Evolutionary conservation across 2,329 filamentous ascomycete genomes (phyloP), one percentile per base, ranked within the genome.

Genomic region (Hymenoscyphus scutula): DNA sequence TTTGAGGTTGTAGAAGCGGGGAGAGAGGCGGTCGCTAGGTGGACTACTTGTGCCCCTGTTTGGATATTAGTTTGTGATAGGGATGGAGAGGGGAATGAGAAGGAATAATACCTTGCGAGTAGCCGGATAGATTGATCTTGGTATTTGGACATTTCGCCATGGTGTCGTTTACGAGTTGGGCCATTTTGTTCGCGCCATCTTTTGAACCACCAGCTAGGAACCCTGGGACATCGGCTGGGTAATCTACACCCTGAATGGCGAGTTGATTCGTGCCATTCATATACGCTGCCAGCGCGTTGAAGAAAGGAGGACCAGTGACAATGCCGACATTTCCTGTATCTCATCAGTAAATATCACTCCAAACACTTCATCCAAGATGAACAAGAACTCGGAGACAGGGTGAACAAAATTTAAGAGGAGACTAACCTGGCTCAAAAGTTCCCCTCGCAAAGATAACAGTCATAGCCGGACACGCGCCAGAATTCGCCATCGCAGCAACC

Each of bases 171-270:
- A 71, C 59, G 7, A 71, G 57, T 15, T 51, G n/a, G 1, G 68
- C 64, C 68, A 84, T 81, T 61, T 73, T 75, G 45, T 69, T 68
- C 58, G 77, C 78, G 5, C 81, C 82, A 3, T 59, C 71, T 5
- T 67, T 65, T 62, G 81, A 80, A 1, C 82, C 82, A 8, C 79
- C 78, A 13, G 73, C 73, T 4, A 81, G 70, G 65, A 81, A 82
- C 0, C 82, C 81, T 1, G 67, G 64, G 17, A 78, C 63, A 56
- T 74, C 72, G 3, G 83, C 83, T 0, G 78, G 73, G 68, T 85
- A 86, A 34, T 80, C 74, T 23, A 85, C 79, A 53, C 83, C 83
- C 72, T 85, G 83, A 11, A 84, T 77, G 2, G 79, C 79, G 11
- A 84, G 70, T 58, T 79, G 77, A 48, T 73, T 73, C 5, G 72